Conservation (phyloP, 108 stramenopile genomes). For the Fragilariopsis cylindrus region DNA sequence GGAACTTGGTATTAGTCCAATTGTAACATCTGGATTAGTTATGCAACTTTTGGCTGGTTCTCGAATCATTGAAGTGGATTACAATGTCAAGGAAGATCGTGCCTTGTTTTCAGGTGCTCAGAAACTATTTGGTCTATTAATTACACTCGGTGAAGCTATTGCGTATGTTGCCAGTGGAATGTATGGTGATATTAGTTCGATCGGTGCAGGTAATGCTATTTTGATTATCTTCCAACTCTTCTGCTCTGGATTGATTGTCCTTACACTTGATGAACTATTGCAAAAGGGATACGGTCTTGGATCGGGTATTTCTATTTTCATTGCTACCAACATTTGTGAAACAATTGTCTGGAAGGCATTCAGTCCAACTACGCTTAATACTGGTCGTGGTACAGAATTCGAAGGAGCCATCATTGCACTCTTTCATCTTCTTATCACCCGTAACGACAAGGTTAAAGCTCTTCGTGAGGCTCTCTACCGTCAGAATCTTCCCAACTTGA, state of each 20-base stretch:
- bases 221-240: constrained; percentile 98
- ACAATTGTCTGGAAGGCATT: constrained; percentile 99
- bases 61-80: constrained; percentile 98
- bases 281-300: constrained; percentile 99
- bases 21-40: constrained; percentile 93
- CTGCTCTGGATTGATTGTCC: constrained; percentile 96
- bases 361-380: constrained; percentile 99
- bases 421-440: constrained; percentile 96
- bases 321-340: constrained; percentile 99
- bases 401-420: constrained; percentile 99
- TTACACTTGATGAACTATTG: constrained; percentile 98
- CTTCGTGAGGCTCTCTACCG: constrained; percentile 96
- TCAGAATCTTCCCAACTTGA: constrained; percentile 98
- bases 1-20: constrained; percentile 99
- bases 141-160: constrained; percentile 98
- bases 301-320: constrained; percentile 97
- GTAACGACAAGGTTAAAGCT: constrained; percentile 93
- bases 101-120: constrained; percentile 97
- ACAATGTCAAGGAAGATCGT: constrained; percentile 98
- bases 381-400: constrained; percentile 98
- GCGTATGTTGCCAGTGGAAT: constrained; percentile 98
- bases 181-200: constrained; percentile 95
- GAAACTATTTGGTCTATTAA: constrained; percentile 99
- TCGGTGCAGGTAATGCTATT: constrained; percentile 97
- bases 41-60: constrained; percentile 96